A percentile compares a stretch with the other conserved stretches of the same genome.
Conservation (phyloP, 345 rosid genomes). For the Euclidium syriacum region DNA sequence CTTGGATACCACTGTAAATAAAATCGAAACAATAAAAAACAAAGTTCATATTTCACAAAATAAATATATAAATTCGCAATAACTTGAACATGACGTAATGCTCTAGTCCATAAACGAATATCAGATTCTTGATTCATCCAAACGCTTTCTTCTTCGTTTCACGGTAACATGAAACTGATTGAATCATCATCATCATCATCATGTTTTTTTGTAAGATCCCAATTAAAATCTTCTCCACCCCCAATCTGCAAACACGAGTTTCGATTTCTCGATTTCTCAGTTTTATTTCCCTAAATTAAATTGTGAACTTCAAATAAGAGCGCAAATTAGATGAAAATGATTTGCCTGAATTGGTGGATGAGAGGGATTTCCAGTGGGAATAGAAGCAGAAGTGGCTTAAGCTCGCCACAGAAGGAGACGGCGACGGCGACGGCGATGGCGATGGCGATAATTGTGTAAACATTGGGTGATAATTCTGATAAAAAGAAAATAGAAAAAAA, state of each 20-base stretch:
- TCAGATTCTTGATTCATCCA: slow-evolving; percentile 76
- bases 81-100: slow-evolving; percentile 86
- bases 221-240: slow-evolving; percentile 47
- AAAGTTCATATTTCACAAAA: background rate
- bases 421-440: no score
- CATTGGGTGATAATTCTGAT: slow-evolving; percentile 3
- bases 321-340: background rate
- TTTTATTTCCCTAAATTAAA: background rate
- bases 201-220: slow-evolving; percentile 36
- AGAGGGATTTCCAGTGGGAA: slow-evolving; percentile 43
- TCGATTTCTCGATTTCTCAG: background rate
- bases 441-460: slow-evolving; percentile 33
- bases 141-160: slow-evolving; percentile 41
- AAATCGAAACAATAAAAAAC: background rate
- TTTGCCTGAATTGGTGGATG: slow-evolving; percentile 56
- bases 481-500: background rate
- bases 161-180: slow-evolving; percentile 17
- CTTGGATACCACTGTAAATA: slow-evolving; percentile 90
- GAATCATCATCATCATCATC: no score
- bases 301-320: background rate
- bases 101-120: slow-evolving; percentile 63
- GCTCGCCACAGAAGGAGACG: slow-evolving; percentile 31
- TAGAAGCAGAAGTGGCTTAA: slow-evolving; percentile 28
- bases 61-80: background rate
- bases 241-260: slow-evolving; percentile 42